Evolutionary conservation across 2,329 filamentous ascomycete genomes (phyloP).

Genomic region (Paraphaeosphaeria sporulosa): DNA sequence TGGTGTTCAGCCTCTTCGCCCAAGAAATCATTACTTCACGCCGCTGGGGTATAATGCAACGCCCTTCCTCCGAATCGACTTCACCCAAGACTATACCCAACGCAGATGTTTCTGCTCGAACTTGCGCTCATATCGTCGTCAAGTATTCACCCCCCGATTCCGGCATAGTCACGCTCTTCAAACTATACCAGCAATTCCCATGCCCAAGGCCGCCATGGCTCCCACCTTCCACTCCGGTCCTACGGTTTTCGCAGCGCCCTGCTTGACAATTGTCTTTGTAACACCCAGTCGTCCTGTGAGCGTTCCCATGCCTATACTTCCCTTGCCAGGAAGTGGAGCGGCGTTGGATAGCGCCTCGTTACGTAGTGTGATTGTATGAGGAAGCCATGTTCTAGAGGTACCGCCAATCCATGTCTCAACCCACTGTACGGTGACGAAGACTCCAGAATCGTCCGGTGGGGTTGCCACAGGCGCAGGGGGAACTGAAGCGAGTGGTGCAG

Average conservation of each 20-base stretch:
- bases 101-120: not conserved
- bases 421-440: constrained; percentile 44
- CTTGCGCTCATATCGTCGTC: not conserved
- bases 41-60: constrained; percentile 5
- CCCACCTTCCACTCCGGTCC: constrained; percentile 24
- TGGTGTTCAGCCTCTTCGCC: not conserved
- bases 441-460: not conserved
- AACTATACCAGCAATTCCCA: constrained; percentile 25
- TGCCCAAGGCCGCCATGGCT: constrained; percentile 31
- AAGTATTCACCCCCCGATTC: not conserved
- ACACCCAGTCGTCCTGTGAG: constrained; percentile 38
- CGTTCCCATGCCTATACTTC: constrained; percentile 46
- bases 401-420: constrained; percentile 39
- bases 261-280: constrained; percentile 32
- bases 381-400: constrained; percentile 42
- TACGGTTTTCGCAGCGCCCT: constrained; percentile 29
- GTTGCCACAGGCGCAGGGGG: constrained; percentile 1
- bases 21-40: not conserved
- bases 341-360: constrained; percentile 18
- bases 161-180: not conserved
- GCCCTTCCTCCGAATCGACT: constrained; percentile 3
- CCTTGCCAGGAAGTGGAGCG: constrained; percentile 33
- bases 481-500: not conserved
- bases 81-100: not conserved
- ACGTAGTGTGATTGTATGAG: constrained; percentile 35